Conservation (phyloP, 257 asterid species). For the Fraxinus anomala region DNA sequence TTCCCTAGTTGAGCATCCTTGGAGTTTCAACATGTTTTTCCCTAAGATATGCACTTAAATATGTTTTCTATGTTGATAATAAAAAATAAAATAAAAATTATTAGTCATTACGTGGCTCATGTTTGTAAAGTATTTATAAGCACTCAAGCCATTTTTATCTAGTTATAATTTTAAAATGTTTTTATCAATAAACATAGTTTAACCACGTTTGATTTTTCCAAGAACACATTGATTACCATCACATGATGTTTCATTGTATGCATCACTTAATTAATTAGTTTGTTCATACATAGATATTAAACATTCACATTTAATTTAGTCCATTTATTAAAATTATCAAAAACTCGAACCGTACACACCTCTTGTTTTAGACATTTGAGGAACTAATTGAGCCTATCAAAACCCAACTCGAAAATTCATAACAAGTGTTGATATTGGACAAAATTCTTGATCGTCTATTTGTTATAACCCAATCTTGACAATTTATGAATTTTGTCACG, state of each 20-base stretch:
- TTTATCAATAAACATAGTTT: not conserved
- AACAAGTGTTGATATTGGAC: too few species aligned
- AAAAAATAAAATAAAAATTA: too few species aligned
- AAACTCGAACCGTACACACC: not conserved
- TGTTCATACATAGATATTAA: not conserved
- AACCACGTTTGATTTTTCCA: not conserved
- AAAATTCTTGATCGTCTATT: too few species aligned
- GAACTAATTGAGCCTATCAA: not conserved
- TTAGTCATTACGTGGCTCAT: too few species aligned
- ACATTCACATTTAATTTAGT: too few species aligned
- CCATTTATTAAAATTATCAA: not conserved
- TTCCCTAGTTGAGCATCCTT: not conserved
- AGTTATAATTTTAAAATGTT: not conserved
- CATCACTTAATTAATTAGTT: not conserved
- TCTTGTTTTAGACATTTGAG: not conserved
- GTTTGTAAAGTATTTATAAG: too few species aligned
- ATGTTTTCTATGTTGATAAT: too few species aligned
- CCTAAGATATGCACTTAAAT: too few species aligned
- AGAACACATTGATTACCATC: not conserved
- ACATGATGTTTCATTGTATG: slow-evolving; percentile 3
- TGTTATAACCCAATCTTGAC: too few species aligned
- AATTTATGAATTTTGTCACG: too few species aligned
- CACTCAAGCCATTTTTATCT: too few species aligned
- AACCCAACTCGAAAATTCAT: not conserved
- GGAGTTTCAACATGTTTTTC: too few species aligned